Base-by-base conservation (phyloP, 2,329 filamentous ascomycete genomes). In the Ceratocystis ficicola region DNA sequence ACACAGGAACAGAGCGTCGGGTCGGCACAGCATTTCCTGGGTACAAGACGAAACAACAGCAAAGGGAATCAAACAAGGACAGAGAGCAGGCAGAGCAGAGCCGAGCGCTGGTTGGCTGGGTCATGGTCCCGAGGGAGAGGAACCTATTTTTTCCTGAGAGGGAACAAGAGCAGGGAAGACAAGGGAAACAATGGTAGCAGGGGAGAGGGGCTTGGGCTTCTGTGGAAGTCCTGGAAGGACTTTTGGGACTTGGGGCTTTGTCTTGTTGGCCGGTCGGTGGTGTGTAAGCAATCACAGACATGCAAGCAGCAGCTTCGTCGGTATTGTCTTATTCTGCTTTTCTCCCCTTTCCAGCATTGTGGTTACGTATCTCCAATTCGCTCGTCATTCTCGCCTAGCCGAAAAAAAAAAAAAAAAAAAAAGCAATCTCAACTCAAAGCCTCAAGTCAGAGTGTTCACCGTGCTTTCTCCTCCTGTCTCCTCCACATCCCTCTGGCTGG, bases 331-430 rank as follows among this genome's bases (percentile, higher is more conserved):
- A 44, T 52, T 28, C 30, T 22, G 25, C 36, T 50, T 52, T 12
- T 32, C 44, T 63, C 44, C 63, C 60, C 17, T 61, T 48, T 48
- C 57, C 63, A 55, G 32, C 50, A 61, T 20, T 60, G 22, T 50
- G 50, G 50, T 44, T 65, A 46, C 30, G 59, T 46, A 48, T 17
- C 20, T 25, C 50, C n/a, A 55, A n/a, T 61, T 61, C 20, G 41
- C 30, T 59, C 22, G 20, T 48, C 8, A 10, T 36, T 3, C 8
- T 3, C 8, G 32, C 3, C 8, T 15, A 30, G 8, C 2, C 17
- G 5, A 57, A 8, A 57, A 22, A 15, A 25, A 61, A 44, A 17
- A 15, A 22, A 22, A 61, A 20, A 61, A 44, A 12, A 62, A 25
- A 62, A 44, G 44, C 17, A 3, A 12, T 10, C 36, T 12, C n/a